A percentile compares a stretch with the other conserved stretches of the same genome.
These are phyloP conservation scores for Neurospora sp. DNA, from an alignment of 495 filamentous ascomycete species.

Conservation along the genomic window DNA sequence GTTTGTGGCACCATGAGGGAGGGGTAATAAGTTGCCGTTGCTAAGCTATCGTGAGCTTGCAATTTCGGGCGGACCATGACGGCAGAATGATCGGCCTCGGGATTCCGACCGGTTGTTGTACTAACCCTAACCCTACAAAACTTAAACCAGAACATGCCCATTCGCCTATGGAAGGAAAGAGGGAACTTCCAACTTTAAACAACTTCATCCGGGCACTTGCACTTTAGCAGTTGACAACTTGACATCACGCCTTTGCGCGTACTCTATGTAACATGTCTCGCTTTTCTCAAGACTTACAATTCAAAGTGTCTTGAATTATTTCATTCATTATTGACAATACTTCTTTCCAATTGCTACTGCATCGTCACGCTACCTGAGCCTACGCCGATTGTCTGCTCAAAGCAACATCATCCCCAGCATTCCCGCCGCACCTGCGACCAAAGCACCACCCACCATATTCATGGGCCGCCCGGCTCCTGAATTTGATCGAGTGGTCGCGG, in stretches of 20 bases:
- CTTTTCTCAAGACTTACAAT: neutral
- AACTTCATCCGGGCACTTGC: neutral
- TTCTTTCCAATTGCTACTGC: neutral
- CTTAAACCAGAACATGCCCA: neutral
- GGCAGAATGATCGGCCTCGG: neutral
- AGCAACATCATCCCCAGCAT: conserved; percentile 3
- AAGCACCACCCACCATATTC: neutral
- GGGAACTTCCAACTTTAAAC: neutral
- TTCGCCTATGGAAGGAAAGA: neutral
- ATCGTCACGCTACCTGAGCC: neutral
- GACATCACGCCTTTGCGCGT: neutral
- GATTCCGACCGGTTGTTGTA: neutral
- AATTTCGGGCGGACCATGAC: neutral
- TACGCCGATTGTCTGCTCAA: neutral
- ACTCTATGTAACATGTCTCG: neutral
- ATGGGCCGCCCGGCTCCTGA: neutral
- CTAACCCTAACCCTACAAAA: neutral
- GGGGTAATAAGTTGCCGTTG: neutral
- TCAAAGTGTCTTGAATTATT: neutral
- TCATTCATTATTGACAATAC: neutral
- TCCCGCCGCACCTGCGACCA: conserved; percentile 1
- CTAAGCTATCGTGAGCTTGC: neutral
- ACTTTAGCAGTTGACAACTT: neutral
- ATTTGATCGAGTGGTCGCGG: neutral
- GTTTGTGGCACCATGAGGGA: neutral